Conservation (phyloP, 2,329 filamentous ascomycete species). For the Neofusicoccum cordaticola region DNA sequence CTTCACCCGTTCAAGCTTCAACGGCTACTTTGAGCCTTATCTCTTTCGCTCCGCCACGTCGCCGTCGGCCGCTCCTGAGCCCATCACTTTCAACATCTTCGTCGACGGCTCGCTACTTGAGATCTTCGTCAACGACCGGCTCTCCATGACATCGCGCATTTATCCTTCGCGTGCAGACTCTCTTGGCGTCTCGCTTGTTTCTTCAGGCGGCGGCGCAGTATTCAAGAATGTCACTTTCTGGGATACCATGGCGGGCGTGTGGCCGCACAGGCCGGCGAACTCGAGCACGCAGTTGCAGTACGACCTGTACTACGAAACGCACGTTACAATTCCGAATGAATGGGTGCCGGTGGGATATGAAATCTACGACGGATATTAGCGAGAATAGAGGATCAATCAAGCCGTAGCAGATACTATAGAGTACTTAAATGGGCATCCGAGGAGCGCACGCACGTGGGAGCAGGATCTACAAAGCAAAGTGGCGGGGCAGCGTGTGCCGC, state of each 20-base stretch:
- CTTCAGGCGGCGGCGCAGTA: neutral
- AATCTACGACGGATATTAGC: constrained; percentile 9
- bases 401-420: too few species aligned
- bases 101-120: constrained; percentile 49
- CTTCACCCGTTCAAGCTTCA: constrained; percentile 44
- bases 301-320: constrained; percentile 14
- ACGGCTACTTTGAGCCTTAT: constrained; percentile 48
- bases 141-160: constrained; percentile 43
- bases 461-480: too few species aligned
- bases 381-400: too few species aligned
- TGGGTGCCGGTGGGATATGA: constrained; percentile 8
- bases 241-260: constrained; percentile 10
- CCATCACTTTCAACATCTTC: constrained; percentile 44
- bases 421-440: too few species aligned
- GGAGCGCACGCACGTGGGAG: too few species aligned
- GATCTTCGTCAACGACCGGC: constrained; percentile 46
- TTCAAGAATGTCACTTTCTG: constrained; percentile 12
- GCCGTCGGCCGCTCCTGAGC: constrained; percentile 36
- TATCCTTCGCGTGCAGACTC: constrained; percentile 44
- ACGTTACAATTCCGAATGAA: constrained; percentile 5
- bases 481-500: too few species aligned
- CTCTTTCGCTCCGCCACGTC: neutral
- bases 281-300: constrained; percentile 7
- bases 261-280: constrained; percentile 11
- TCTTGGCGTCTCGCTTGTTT: neutral